Conservation (phyloP, 129 eudicot genomes). For the Flaveria linearis region DNA sequence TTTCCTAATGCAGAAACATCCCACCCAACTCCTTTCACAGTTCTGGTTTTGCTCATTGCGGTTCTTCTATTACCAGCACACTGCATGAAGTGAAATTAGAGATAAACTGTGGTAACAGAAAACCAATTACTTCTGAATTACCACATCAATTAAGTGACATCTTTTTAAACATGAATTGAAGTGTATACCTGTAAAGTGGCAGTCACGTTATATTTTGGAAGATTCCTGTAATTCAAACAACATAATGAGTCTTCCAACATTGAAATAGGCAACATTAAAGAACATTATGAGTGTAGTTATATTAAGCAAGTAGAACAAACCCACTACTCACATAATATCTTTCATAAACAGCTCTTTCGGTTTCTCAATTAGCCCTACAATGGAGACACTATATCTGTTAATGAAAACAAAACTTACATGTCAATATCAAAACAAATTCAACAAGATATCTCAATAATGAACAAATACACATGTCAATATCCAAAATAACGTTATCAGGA, state of each 20-base stretch:
- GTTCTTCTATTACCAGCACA: constrained; percentile 99
- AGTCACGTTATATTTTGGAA: constrained; percentile 77
- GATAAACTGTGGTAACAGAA: constrained; percentile 7
- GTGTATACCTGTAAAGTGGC: constrained; percentile 81
- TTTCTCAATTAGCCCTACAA: constrained; percentile 56
- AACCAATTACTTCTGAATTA: background rate
- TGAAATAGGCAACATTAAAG: background rate
- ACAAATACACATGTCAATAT: constrained; percentile 2
- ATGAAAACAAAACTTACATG: constrained; percentile 12
- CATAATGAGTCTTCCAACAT: background rate
- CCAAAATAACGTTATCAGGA: constrained; percentile 19
- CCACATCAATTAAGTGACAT: background rate
- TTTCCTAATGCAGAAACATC: constrained; percentile 90
- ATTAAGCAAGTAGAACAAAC: background rate
- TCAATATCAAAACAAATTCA: background rate
- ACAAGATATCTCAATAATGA: constrained; percentile 17
- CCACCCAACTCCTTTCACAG: constrained; percentile 99
- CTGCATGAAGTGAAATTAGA: constrained; percentile 37
- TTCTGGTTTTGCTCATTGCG: constrained; percentile 92
- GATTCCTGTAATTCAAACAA: constrained; percentile 62
- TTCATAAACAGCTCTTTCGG: constrained; percentile 71
- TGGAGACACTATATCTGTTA: constrained; percentile 62
- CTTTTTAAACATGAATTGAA: background rate
- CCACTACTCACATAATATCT: constrained; percentile 65
- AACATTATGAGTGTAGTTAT: background rate